A percentile compares a stretch with the other conserved stretches of the same genome.
Evolutionary conservation across 2,329 filamentous ascomycete species (phyloP).

Genomic region (Sporothrix inflata): DNA sequence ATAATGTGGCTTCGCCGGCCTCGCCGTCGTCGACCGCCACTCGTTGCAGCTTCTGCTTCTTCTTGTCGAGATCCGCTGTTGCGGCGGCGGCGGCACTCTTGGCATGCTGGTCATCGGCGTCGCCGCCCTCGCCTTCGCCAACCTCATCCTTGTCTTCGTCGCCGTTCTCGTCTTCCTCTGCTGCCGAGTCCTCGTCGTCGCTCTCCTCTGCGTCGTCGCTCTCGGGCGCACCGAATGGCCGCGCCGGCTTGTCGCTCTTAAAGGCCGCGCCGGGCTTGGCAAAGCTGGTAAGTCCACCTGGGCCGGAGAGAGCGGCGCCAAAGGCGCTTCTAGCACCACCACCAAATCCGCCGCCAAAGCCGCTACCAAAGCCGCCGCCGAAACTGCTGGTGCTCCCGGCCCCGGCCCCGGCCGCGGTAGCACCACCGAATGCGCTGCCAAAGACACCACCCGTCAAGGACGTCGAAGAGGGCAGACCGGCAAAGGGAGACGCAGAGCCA

Average conservation of each 20-base stretch:
- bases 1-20: slow-evolving; percentile 70
- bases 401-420: slow-evolving; percentile 44
- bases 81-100: slow-evolving; percentile 48
- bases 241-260: slow-evolving; percentile 64
- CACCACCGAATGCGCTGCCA: slow-evolving; percentile 40
- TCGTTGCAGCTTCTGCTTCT: slow-evolving; percentile 68
- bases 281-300: slow-evolving; percentile 65
- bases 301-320: slow-evolving; percentile 45
- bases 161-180: slow-evolving; percentile 49
- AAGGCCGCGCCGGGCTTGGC: slow-evolving; percentile 62
- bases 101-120: slow-evolving; percentile 18
- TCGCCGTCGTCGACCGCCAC: slow-evolving; percentile 82
- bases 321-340: slow-evolving; percentile 43
- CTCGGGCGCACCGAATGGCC: slow-evolving; percentile 76
- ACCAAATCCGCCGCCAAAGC: not conserved
- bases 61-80: slow-evolving; percentile 52
- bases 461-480: slow-evolving; percentile 35
- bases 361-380: slow-evolving; percentile 36
- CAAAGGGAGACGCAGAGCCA: slow-evolving; percentile 52
- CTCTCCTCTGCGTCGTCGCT: slow-evolving; percentile 62
- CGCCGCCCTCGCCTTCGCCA: slow-evolving; percentile 52
- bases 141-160: slow-evolving; percentile 49
- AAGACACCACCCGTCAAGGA: slow-evolving; percentile 18
- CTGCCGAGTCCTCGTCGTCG: slow-evolving; percentile 41
- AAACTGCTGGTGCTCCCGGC: slow-evolving; percentile 41